These are phyloP conservation scores for Candida sanyiensis DNA, from an alignment of 805 yeast species.

Conservation along the genomic window DNA sequence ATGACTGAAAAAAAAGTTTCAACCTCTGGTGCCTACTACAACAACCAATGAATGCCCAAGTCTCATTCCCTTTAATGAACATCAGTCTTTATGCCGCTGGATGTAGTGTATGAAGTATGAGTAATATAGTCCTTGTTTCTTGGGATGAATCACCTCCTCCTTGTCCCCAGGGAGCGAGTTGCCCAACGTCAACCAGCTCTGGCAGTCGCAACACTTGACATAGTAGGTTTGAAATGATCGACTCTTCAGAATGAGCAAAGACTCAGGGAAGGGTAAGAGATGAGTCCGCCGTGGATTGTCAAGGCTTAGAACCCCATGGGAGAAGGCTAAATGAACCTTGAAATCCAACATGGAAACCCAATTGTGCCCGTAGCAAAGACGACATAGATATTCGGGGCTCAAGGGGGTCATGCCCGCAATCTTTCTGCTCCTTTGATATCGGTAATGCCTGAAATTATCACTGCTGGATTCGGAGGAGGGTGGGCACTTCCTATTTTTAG, in stretches of 20 bases:
- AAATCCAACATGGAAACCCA: constrained; percentile 18
- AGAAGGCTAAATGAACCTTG: constrained; percentile 19
- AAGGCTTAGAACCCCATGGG: constrained; percentile 22
- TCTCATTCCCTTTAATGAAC: not conserved
- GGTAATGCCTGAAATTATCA: constrained; percentile 5
- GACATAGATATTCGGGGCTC: constrained; percentile 19
- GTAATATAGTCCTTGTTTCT: constrained; percentile 19
- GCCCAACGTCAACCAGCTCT: constrained; percentile 21
- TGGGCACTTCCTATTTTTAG: constrained; percentile 18
- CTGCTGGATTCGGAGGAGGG: constrained; percentile 10
- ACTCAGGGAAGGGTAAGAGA: constrained; percentile 16
- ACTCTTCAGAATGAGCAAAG: constrained; percentile 13
- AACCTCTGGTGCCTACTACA: no score
- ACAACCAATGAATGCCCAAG: not conserved
- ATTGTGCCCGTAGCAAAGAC: constrained; percentile 24
- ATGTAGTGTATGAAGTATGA: constrained; percentile 22
- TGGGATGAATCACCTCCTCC: not conserved
- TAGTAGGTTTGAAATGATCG: constrained; percentile 8
- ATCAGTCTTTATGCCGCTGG: constrained; percentile 13
- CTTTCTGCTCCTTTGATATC: constrained; percentile 12
- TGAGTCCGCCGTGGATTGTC: not conserved
- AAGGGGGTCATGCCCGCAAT: not conserved
- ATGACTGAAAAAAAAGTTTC: constrained; percentile 5
- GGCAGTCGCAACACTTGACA: constrained; percentile 21
- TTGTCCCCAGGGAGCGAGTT: not conserved